These are phyloP conservation scores for Lasiosphaeris hirsuta DNA, from an alignment of 495 filamentous ascomycete genomes.

Conservation along the genomic window DNA sequence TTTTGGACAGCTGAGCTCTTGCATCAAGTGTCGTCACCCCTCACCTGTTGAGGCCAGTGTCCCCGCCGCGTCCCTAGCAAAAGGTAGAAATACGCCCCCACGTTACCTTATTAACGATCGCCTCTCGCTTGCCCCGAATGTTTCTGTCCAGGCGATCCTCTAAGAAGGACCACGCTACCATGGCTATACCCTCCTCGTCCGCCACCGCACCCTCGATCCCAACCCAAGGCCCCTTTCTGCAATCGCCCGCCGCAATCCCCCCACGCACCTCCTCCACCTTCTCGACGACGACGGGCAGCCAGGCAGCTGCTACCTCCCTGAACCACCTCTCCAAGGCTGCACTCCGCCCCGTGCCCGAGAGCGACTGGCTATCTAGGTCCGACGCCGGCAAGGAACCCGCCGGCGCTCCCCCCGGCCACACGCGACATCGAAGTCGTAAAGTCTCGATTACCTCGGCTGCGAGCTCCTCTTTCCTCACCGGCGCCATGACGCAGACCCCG, in stretches of 20 bases:
- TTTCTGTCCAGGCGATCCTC: slow-evolving; percentile 21
- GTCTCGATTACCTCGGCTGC: slow-evolving; percentile 25
- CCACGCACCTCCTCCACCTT: slow-evolving; percentile 66
- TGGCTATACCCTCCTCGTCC: slow-evolving; percentile 24
- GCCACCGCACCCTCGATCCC: not conserved
- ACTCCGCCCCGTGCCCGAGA: slow-evolving; percentile 53
- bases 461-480: slow-evolving; percentile 27
- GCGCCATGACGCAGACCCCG: slow-evolving; percentile 32
- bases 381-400: not conserved
- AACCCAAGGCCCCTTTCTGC: slow-evolving; percentile 35
- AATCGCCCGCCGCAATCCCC: slow-evolving; percentile 67
- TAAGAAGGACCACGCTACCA: slow-evolving; percentile 27
- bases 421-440: slow-evolving; percentile 35
- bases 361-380: slow-evolving; percentile 48
- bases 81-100: slow-evolving; percentile 1
- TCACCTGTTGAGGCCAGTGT: not conserved
- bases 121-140: slow-evolving; percentile 13
- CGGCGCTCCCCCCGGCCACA: slow-evolving; percentile 16
- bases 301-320: slow-evolving; percentile 12
- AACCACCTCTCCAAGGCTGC: slow-evolving; percentile 42
- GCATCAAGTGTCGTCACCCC: not conserved
- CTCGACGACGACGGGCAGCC: slow-evolving; percentile 11
- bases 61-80: not conserved
- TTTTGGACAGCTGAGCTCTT: not conserved
- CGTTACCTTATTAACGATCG: not conserved